Percentiles rank a stretch among this genome's conserved stretches.
These are phyloP conservation scores for Glycine soja DNA, from an alignment of 306 rosid genomes.

Conservation along the genomic window DNA sequence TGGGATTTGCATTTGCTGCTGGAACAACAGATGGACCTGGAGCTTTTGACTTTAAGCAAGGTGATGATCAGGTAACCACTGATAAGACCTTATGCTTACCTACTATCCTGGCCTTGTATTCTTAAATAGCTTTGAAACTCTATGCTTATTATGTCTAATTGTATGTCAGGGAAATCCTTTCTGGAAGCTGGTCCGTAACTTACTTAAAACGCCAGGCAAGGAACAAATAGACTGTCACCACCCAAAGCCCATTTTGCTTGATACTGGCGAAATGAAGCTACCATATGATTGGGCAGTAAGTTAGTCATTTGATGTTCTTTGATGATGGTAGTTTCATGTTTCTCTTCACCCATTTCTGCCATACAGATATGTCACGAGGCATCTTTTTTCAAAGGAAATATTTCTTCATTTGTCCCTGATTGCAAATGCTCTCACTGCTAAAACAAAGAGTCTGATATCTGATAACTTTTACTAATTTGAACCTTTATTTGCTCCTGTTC, in stretches of 20 bases:
- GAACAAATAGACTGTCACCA: constrained; percentile 82
- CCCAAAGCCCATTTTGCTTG: constrained; percentile 96
- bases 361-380: neutral
- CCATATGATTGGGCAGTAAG: constrained; percentile 99
- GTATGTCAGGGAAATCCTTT: constrained; percentile 83
- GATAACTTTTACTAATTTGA: constrained; percentile 34
- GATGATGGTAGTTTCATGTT: neutral
- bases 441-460: neutral
- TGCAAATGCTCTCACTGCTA: neutral
- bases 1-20: constrained; percentile 98
- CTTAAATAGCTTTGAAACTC: constrained; percentile 17
- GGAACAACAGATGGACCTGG: constrained; percentile 99
- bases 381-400: neutral
- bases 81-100: constrained; percentile 23
- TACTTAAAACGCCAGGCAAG: constrained; percentile 72
- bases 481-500: constrained; percentile 19
- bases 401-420: neutral
- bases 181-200: constrained; percentile 81
- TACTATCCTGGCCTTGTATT: constrained; percentile 27
- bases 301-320: constrained; percentile 42
- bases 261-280: constrained; percentile 93
- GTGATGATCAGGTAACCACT: constrained; percentile 79
- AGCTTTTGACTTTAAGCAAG: constrained; percentile 96
- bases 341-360: constrained; percentile 24
- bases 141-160: constrained; percentile 39